Evolutionary conservation across 495 filamentous ascomycete genomes (phyloP), one percentile per base, ranked within the genome.

Genomic region (Letharia columbiana): DNA sequence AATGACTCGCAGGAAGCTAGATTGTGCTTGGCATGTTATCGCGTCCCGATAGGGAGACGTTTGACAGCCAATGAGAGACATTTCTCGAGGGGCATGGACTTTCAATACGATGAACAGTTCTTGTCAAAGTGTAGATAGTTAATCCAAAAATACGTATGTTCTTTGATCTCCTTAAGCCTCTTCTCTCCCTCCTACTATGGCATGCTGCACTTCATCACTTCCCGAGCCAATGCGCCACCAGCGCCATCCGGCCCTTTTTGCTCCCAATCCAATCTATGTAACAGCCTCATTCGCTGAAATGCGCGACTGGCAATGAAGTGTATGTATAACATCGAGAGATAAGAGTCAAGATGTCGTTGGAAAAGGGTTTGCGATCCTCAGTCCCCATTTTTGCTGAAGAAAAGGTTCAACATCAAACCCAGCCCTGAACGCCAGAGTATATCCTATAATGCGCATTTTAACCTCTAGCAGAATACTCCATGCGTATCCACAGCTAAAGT

Each of bases 261-360:
- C 54, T 41, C 39, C 66, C 45, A 23, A 52, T 60, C 66, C 66
- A 68, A 47, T 68, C 66, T 68, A 68, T 68, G 61, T 68, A 20
- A 39, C 62, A 57, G 54, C 33, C 33, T 33, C 54, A 12, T 61
- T 65, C 52, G 61, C 66, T 66, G 13, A 59, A 66, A 60, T 50
- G 54, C 60, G 31, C 50, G 31, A 54, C 40, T 50, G 49, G n/a
- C 31, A 41, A 40, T 10, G 60, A 58, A 23, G 44, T 47, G 23
- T 68, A 68, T 68, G 62, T 66, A 66, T 61, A 66, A 45, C 41
- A 60, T 35, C 57, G 39, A 57, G 33, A 57, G 37, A 17, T 35
- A 8, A 11, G 23, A 37, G 9, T 57, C 54, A 20, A 57, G 33
- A 57, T 57, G 33, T 57, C 33, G 8, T 39, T 11, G 54, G 31